Evolutionary conservation across 1,284 basidiomycete species (phyloP).

Genomic region (Ceratobasidium papillatum): DNA sequence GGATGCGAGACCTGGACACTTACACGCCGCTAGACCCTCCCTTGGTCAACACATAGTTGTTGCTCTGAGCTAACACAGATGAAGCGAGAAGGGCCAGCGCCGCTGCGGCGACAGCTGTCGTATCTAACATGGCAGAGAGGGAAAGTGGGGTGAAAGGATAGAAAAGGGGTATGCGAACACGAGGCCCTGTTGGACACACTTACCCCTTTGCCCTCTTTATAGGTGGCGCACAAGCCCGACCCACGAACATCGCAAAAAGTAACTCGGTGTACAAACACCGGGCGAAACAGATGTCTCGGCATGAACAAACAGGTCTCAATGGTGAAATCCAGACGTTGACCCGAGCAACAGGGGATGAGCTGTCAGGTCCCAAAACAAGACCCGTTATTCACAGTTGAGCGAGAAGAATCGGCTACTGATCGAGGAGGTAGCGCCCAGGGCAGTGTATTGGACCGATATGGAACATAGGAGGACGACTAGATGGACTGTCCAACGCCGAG

Average conservation of each 20-base stretch:
- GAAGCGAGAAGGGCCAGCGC: background rate
- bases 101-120: background rate
- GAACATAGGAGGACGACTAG: background rate
- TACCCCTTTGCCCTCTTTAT: background rate
- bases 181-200: background rate
- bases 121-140: background rate
- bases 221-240: background rate
- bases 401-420: background rate
- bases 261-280: background rate
- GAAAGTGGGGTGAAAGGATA: background rate
- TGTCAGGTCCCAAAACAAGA: no score
- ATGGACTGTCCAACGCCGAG: background rate
- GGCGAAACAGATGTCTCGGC: background rate
- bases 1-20: background rate
- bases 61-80: background rate
- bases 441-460: background rate
- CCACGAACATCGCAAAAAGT: background rate
- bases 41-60: conserved; percentile 12
- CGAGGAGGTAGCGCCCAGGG: background rate
- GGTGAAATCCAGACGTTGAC: background rate
- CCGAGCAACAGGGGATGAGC: background rate
- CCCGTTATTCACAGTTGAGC: background rate
- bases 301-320: background rate
- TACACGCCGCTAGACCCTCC: conserved; percentile 29
- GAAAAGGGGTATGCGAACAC: background rate